Conservation (phyloP, 805 yeast species). For the Henningerozyma blattae region DNA sequence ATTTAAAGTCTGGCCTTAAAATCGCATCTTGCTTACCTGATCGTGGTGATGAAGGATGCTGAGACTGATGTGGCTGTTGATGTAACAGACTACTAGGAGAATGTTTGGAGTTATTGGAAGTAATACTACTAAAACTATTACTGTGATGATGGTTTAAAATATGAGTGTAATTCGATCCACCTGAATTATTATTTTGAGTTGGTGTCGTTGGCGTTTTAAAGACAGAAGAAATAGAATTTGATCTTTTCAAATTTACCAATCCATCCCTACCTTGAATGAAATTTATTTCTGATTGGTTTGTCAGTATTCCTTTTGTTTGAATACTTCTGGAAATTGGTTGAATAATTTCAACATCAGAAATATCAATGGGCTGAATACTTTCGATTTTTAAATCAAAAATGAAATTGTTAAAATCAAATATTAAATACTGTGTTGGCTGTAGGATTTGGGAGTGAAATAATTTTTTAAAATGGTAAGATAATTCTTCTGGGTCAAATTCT, state of each 20-base stretch:
- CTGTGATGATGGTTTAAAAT: too few relatives aligned
- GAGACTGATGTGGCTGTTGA: too few relatives aligned
- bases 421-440: conserved; percentile 74
- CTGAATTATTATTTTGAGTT: too few relatives aligned
- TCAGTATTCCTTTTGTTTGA: conserved; percentile 68
- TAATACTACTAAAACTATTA: too few relatives aligned
- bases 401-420: conserved; percentile 72
- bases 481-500: conserved; percentile 74
- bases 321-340: conserved; percentile 30
- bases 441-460: conserved; percentile 70
- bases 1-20: conserved; percentile 88
- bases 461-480: conserved; percentile 49
- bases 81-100: too few relatives aligned
- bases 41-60: too few relatives aligned
- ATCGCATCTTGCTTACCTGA: too few relatives aligned
- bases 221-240: too few relatives aligned
- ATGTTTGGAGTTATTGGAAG: too few relatives aligned
- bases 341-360: conserved; percentile 39
- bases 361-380: conserved; percentile 52
- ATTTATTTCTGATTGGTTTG: conserved; percentile 65
- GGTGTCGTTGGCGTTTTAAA: too few relatives aligned
- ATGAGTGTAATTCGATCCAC: too few relatives aligned
- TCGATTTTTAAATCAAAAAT: conserved; percentile 53
- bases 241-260: conserved; percentile 59
- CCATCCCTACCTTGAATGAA: conserved; percentile 73